phyloP scores from a whole-genome alignment of 2,329 filamentous ascomycete genomes.

The Blastomyces silverae region DNA sequence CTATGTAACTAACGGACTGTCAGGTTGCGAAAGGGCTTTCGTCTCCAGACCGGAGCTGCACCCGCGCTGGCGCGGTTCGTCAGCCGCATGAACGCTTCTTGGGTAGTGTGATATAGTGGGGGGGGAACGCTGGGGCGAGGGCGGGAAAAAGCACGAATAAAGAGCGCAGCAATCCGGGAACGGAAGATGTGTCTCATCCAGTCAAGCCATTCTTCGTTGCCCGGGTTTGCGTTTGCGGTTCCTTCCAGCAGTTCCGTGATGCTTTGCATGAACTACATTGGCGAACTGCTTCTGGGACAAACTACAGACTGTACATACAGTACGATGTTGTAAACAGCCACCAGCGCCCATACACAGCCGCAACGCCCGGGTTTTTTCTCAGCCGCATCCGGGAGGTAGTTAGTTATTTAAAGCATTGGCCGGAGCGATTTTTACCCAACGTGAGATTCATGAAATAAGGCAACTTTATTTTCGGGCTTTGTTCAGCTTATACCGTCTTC shows the following conservation, averaged over 20 bases:
- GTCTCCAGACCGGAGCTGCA: background rate
- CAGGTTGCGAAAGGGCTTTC: background rate
- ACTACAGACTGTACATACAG: no score
- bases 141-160: background rate
- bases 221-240: background rate
- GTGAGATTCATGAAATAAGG: background rate
- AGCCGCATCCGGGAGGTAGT: background rate
- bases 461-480: background rate
- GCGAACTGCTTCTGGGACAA: background rate
- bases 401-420: background rate
- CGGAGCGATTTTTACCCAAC: background rate
- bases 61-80: background rate
- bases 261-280: background rate
- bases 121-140: background rate
- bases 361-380: conserved; percentile 1
- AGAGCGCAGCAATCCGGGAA: background rate
- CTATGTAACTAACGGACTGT: no score
- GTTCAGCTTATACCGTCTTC: background rate
- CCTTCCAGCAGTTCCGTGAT: conserved; percentile 8
- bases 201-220: background rate
- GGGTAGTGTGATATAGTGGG: background rate
- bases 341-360: background rate
- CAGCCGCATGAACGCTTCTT: conserved; percentile 1
- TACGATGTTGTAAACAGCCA: no score
- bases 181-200: background rate